Percentiles rank a stretch among this genome's conserved stretches.
Evolutionary conservation across 108 stramenopile genomes (phyloP).

Genomic region (Stephanodiscus minutulus): DNA sequence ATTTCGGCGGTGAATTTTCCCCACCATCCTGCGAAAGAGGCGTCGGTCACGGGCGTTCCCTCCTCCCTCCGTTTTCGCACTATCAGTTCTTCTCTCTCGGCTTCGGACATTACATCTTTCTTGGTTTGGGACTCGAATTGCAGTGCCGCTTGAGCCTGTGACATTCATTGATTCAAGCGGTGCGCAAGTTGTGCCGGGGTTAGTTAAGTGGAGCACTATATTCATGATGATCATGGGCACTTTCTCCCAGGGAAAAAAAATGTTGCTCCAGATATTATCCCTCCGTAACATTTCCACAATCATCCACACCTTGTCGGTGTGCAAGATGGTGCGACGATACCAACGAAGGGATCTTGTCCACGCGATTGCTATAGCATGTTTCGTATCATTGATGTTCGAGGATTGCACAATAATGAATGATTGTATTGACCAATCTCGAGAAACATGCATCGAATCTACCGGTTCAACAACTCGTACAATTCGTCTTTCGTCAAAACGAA

Average conservation of each 20-base stretch:
- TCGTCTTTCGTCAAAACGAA: not conserved
- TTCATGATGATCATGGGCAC: not conserved
- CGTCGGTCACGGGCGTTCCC: conserved; percentile 79
- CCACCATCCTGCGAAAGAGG: conserved; percentile 76
- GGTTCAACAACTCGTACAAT: not conserved
- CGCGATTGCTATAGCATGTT: conserved; percentile 34
- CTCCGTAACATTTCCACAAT: conserved; percentile 44
- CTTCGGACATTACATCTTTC: conserved; percentile 70
- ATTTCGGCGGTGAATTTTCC: conserved; percentile 73
- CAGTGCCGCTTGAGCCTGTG: conserved; percentile 62
- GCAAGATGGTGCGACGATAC: conserved; percentile 40
- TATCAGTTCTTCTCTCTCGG: conserved; percentile 81
- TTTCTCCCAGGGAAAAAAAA: conserved; percentile 4
- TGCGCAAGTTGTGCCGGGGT: too few relatives aligned
- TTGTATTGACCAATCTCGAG: not conserved
- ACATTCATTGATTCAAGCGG: too few relatives aligned
- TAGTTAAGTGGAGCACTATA: not conserved
- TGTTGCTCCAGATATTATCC: conserved; percentile 82
- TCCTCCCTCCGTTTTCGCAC: conserved; percentile 85
- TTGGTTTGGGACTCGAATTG: conserved; percentile 85
- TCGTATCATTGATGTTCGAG: conserved; percentile 1
- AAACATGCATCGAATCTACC: conserved; percentile 11
- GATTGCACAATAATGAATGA: conserved; percentile 20
- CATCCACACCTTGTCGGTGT: conserved; percentile 75
- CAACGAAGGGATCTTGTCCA: conserved; percentile 77